Evolutionary conservation across 2,329 filamentous ascomycete genomes (phyloP), one percentile per base, ranked within the genome.

Genomic region (Ophiostoma australiae): DNA sequence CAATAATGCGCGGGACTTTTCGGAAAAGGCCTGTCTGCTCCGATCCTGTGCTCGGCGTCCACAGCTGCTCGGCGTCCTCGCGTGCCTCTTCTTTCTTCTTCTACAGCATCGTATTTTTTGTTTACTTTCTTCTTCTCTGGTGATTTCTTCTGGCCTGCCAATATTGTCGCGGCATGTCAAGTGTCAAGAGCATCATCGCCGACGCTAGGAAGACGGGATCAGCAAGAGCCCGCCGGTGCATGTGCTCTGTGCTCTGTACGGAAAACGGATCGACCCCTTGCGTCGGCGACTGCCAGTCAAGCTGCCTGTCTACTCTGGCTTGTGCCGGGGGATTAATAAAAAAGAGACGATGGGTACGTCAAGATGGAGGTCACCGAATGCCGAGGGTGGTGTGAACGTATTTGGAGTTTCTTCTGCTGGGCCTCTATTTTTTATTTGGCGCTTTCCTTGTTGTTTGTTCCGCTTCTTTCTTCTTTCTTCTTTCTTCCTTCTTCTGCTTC

Each of bases 21-120:
- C 52, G n/a, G 52, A 23, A n/a, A n/a, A 48, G 44, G 52, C 52
- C n/a, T 58, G n/a, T 33, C 58, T 13, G 58, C 27, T 20, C 58
- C 58, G 58, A 63, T 63, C 13, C 58, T 63, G 58, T 55, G 52
- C 52, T 63, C 58, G 58, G n/a, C 58, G 58, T 63, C 58, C 58
- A 35, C 27, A 4, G 58, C 11, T 15, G 11, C 13, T 63, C 58
- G 58, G n/a, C 58, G 58, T 63, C 58, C 23, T 63, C 27, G 58
- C 27, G 27, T 23, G 52, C 52, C 27, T 15, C 52, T 7, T 35
- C 27, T 63, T 63, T 33, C 58, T 61, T 48, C 44, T 48, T 48
- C 44, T 39, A 10, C 10, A 13, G 10, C 44, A 20, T 48, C 44
- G 6, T 17, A 13, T 17, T 52, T 17, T 20, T 52, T 52, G 48